Evolutionary conservation across 768 basidiomycete genomes (phyloP).

Genomic region (Amanita phalloides): DNA sequence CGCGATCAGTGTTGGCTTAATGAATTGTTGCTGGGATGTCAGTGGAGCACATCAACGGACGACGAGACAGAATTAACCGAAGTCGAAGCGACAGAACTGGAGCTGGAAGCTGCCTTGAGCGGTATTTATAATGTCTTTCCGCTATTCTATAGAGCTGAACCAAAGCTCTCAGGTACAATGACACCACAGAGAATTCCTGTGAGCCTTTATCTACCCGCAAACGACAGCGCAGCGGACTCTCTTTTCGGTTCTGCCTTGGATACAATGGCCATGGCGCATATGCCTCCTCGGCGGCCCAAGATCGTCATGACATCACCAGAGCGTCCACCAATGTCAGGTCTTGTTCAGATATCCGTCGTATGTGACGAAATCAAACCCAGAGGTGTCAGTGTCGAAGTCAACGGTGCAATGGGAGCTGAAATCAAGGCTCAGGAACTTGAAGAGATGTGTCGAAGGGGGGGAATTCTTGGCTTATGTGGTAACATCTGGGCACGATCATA

Average conservation of each 20-base stretch:
- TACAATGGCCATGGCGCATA: conserved; percentile 24
- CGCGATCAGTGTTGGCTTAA: conserved; percentile 82
- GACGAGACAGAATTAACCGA: background rate
- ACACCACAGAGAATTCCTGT: conserved; percentile 60
- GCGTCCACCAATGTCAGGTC: conserved; percentile 49
- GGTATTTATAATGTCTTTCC: conserved; percentile 26
- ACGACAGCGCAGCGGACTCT: conserved; percentile 21
- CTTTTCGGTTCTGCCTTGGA: conserved; percentile 31
- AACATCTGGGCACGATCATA: conserved; percentile 41
- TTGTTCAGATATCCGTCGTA: conserved; percentile 52
- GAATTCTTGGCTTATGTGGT: conserved; percentile 57
- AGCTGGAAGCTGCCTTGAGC: conserved; percentile 53
- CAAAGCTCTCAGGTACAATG: conserved; percentile 31
- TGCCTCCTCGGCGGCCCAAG: conserved; percentile 29
- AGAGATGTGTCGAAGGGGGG: conserved; percentile 64
- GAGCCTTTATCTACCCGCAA: conserved; percentile 50
- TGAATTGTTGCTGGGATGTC: conserved; percentile 46
- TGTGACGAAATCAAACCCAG: conserved; percentile 46
- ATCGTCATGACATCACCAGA: conserved; percentile 63
- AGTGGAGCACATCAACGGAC: conserved; percentile 39
- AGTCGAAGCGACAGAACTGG: conserved; percentile 25
- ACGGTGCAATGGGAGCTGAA: conserved; percentile 47
- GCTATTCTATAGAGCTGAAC: conserved; percentile 5
- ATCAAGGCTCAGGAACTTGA: conserved; percentile 47
- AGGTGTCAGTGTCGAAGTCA: conserved; percentile 47